Evolutionary conservation across 345 rosid species (phyloP).

Genomic region (Rhizophora mangle): DNA sequence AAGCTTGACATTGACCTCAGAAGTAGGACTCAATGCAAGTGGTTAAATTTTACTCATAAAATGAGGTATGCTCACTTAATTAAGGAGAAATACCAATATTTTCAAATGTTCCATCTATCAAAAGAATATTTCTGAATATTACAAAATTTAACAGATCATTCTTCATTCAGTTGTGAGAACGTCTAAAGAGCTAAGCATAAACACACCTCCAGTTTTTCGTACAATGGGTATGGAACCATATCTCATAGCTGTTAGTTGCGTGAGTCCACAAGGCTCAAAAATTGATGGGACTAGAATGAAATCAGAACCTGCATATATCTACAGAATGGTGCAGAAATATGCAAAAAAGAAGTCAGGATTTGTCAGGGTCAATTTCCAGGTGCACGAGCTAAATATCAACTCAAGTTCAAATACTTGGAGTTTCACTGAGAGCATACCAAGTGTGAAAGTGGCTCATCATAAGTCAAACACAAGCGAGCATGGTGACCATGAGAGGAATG

Average conservation of each 20-base stretch:
- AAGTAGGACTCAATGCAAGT: not conserved
- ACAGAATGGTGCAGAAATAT: not conserved
- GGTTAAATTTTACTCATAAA: not conserved
- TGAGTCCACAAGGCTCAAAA: constrained; percentile 95
- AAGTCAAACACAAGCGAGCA: constrained; percentile 79
- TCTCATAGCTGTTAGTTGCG: constrained; percentile 92
- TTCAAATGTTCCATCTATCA: not conserved
- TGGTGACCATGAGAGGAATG: constrained; percentile 61
- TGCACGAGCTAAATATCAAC: not conserved
- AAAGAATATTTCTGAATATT: not conserved
- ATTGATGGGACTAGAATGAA: constrained; percentile 89
- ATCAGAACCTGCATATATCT: constrained; percentile 95
- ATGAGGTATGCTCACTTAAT: not conserved
- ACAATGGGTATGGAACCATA: constrained; percentile 87
- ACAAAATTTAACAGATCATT: not conserved
- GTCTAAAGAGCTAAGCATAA: not conserved
- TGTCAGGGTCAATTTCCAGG: constrained; percentile 9
- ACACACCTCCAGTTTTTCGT: constrained; percentile 86
- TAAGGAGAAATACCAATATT: not conserved
- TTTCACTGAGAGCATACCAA: constrained; percentile 44
- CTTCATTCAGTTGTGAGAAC: constrained; percentile 10
- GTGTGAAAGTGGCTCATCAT: constrained; percentile 97
- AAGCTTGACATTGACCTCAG: no score
- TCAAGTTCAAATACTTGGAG: not conserved
- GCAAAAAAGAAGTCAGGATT: constrained; percentile 10